A percentile compares a stretch with the other conserved stretches of the same genome.
Conservation (phyloP, 148 eudicot species). For the Silene uniflora region DNA sequence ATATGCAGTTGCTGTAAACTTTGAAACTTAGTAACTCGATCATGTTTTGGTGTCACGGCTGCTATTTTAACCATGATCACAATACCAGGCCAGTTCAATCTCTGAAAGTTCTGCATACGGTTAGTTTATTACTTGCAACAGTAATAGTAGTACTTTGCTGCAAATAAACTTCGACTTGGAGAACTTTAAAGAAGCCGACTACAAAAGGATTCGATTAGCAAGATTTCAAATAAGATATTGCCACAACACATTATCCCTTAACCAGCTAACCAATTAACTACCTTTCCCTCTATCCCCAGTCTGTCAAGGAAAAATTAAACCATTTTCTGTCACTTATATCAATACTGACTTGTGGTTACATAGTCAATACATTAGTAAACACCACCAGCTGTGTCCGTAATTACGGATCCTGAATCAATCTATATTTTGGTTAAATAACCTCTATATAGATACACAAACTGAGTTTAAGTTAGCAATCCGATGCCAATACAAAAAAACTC, state of each 20-base stretch:
- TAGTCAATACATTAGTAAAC: background rate
- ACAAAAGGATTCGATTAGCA: background rate
- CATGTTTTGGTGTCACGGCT: background rate
- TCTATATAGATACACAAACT: background rate
- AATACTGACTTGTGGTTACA: background rate
- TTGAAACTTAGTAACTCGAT: background rate
- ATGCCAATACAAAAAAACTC: background rate
- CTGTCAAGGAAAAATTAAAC: too few species aligned
- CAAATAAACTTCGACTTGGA: background rate
- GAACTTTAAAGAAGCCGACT: background rate
- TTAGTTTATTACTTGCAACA: background rate
- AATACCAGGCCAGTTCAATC: background rate
- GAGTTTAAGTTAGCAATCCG: background rate
- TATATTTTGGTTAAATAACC: background rate
- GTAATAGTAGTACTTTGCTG: background rate
- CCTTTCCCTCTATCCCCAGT: too few species aligned
- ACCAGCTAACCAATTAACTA: background rate
- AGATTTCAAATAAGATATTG: background rate
- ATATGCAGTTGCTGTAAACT: background rate
- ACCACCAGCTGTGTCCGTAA: background rate
- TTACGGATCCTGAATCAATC: background rate
- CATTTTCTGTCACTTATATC: background rate
- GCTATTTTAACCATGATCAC: background rate
- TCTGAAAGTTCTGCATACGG: background rate
- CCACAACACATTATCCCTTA: background rate